Base-by-base conservation (phyloP, 306 rosid genomes). In the Cucumis hystrix region DNA sequence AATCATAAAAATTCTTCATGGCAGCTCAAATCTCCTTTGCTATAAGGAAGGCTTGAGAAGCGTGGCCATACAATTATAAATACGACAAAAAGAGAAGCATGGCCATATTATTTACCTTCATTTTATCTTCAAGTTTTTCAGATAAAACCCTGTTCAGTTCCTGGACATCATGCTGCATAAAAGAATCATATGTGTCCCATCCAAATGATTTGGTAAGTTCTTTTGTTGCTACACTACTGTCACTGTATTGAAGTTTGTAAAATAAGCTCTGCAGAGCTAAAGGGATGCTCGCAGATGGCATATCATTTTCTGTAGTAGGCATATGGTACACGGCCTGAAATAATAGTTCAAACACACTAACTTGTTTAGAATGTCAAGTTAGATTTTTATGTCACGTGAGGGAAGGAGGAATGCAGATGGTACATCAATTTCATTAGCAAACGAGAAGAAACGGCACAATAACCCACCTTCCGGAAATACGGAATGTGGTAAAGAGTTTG, bases 81-180 rank as follows among this genome's bases (percentile, higher is more conserved):
- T 70, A 20, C 20, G 3, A 70, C 55, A 70, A 70, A 41, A 12
- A 81, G 80, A 81, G 45, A 79, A 74, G 60, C 74, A 59, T 51
- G 59, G 10, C 72, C 73, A 33, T 15, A 45, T 35, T 69, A 4
- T 74, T 72, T 83, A 86, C 97, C 96, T 92, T 92, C 97, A 92
- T 92, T 82, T 92, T 92, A 83, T 92, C 93, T 83, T 92, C 97
- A 80, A 92, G 97, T 76, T 92, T 92, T 87, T 92, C 97, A 81
- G 88, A 87, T 20, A 92, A 85, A 74, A 90, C 97, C 82, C 97
- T 87, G 69, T 92, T 92, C 37, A 92, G 86, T 79, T 92, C 97
- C 82, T 92, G 97, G 75, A 92, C 97, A 85, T 92, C 97, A 83
- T 92, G 97, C 85, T 92, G 97, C 97, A 92, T 87, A 85, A 92